Percentiles rank a stretch among this genome's conserved stretches.
phyloP scores from a whole-genome alignment of 1,284 basidiomycete species.

The Cryptococcus neoformans region DNA sequence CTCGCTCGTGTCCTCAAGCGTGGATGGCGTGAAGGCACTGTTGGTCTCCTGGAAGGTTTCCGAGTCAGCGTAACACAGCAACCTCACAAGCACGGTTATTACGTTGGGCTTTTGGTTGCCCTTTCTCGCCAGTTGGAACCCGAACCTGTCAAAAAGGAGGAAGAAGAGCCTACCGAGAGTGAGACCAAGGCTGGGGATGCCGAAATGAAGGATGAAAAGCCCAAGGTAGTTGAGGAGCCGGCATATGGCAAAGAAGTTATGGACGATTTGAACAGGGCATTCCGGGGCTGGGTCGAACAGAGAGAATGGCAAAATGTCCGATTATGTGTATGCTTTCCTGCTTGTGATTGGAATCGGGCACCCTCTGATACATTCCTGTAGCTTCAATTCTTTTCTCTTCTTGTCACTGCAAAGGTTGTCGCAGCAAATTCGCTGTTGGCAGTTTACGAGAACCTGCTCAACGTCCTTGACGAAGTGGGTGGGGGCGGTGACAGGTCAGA shows the following conservation, averaged over 20 bases:
- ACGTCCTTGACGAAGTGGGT: slow-evolving; percentile 84
- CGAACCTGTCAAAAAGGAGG: slow-evolving; percentile 13
- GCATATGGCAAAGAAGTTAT: slow-evolving; percentile 70
- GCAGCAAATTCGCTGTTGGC: slow-evolving; percentile 70
- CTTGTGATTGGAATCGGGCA: not conserved
- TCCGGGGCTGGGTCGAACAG: slow-evolving; percentile 79
- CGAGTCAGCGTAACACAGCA: slow-evolving; percentile 79
- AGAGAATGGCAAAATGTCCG: slow-evolving; percentile 83
- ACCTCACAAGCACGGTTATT: slow-evolving; percentile 86
- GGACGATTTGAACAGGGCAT: slow-evolving; percentile 82
- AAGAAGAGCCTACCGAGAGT: slow-evolving; percentile 46
- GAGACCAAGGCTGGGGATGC: slow-evolving; percentile 25
- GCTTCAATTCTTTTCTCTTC: slow-evolving; percentile 87
- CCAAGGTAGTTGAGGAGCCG: slow-evolving; percentile 27
- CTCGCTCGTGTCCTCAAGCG: slow-evolving; percentile 63
- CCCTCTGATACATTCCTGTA: slow-evolving; percentile 37
- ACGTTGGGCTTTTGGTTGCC: slow-evolving; percentile 72
- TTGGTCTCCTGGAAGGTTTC: slow-evolving; percentile 63
- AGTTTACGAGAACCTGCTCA: slow-evolving; percentile 73
- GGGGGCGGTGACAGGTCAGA: slow-evolving; percentile 83
- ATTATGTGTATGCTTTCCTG: slow-evolving; percentile 63
- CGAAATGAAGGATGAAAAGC: slow-evolving; percentile 28
- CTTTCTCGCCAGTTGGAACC: slow-evolving; percentile 54
- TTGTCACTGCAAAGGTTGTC: slow-evolving; percentile 71
- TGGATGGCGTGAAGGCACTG: slow-evolving; percentile 59